Evolutionary conservation across 805 yeast genomes (phyloP).

Genomic region (Barnettozyma pratensis): DNA sequence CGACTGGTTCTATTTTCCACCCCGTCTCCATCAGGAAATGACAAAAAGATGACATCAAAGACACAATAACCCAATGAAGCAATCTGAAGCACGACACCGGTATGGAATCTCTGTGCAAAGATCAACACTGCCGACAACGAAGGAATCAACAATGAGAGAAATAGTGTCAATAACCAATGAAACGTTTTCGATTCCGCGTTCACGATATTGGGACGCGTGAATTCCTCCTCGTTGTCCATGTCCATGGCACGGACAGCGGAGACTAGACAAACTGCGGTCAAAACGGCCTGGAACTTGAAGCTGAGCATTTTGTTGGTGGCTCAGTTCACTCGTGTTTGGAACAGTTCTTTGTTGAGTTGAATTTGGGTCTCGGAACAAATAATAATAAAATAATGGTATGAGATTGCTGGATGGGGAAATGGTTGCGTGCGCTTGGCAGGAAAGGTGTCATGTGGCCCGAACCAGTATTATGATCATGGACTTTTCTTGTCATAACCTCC

Average conservation of each 20-base stretch:
- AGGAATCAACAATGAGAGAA: constrained; percentile 46
- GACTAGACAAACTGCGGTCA: not conserved
- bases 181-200: constrained; percentile 50
- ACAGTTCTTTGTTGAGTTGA: too few relatives aligned
- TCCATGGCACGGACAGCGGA: constrained; percentile 15
- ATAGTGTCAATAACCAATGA: constrained; percentile 58
- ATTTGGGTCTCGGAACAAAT: too few relatives aligned
- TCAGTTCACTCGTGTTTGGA: too few relatives aligned
- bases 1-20: constrained; percentile 64
- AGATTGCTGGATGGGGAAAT: too few relatives aligned
- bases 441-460: too few relatives aligned
- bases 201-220: constrained; percentile 32
- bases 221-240: constrained; percentile 28
- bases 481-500: too few relatives aligned
- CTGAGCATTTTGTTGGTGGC: not conserved
- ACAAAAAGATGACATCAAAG: constrained; percentile 50
- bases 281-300: not conserved
- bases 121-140: constrained; percentile 51
- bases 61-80: constrained; percentile 45
- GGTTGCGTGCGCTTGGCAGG: too few relatives aligned
- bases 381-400: too few relatives aligned
- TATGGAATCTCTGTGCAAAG: constrained; percentile 44
- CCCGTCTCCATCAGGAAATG: constrained; percentile 60
- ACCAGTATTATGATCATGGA: too few relatives aligned
- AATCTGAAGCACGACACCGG: constrained; percentile 42